Base-by-base conservation (phyloP, 2,329 filamentous ascomycete species). In the Ophiocordyceps sinensis region DNA sequence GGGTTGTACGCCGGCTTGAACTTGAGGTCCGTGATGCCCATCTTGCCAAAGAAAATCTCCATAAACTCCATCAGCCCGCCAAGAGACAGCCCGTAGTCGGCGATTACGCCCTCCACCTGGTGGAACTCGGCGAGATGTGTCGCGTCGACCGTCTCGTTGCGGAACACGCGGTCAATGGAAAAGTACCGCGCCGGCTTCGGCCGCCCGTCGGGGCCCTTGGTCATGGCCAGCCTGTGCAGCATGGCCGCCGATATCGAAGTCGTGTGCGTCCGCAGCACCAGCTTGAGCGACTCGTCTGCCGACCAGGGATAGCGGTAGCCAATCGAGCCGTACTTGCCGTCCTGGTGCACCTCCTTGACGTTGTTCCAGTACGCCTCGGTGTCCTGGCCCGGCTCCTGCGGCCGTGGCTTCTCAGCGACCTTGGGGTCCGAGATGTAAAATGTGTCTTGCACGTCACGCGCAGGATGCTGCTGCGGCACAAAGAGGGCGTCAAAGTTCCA, bases 91-190 rank as follows among this genome's bases (percentile, higher is more conserved):
- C 82, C 83, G 60, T 94, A 96, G 64, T 98, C 91, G 23, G 91
- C 91, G 64, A 98, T 96, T 39, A 98, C 89, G 63, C 91, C 91
- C 65, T 98, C 91, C 29, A 96, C 85, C 60, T 98, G 91, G 66
- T 98, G 91, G 73, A 98, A 98, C 63, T 98, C 91, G 32, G 87
- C 88, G 55, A 98, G 65, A 70, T 98, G 91, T 9, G 91, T 98
- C 13, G 88, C 88, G 56, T 98, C 91, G 44, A 98, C 88, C 3
- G 86, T 86, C 65, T 98, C 91, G 63, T 98, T 98, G 50, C 86
- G 79, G 80, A 98, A 98, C 45, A 98, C 91, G 41, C 91, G 79
- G 64, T 98, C 91, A 59, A 98, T 98, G 46, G 86, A 94, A 71
- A 98, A 98, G 70, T 94, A 96, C 46, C 88, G 80, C n/a, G 86